Percentiles rank a stretch among this genome's conserved stretches.
Evolutionary conservation across 306 rosid genomes (phyloP).

Genomic region (Cucurbita pepo): DNA sequence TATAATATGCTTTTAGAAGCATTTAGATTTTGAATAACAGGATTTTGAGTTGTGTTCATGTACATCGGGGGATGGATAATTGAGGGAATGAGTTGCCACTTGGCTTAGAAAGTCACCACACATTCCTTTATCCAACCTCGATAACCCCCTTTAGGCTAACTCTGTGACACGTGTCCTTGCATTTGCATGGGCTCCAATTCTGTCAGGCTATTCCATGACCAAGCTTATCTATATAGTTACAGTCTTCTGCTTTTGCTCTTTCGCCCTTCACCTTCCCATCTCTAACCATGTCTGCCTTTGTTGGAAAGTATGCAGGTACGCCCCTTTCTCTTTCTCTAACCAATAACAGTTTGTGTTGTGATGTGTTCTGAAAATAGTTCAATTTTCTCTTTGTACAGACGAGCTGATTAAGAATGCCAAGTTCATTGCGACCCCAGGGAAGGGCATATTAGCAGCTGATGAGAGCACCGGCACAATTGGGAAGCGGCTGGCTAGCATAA

Average conservation of each 20-base stretch:
- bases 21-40: not conserved
- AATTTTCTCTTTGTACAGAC: slow-evolving; percentile 17
- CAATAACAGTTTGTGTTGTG: not conserved
- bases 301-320: slow-evolving; percentile 84
- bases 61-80: not conserved
- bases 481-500: slow-evolving; percentile 69
- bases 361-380: not conserved
- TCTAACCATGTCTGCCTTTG: slow-evolving; percentile 75
- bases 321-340: not conserved
- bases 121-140: slow-evolving; percentile 52
- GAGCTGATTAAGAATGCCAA: slow-evolving; percentile 74
- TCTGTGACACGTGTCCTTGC: slow-evolving; percentile 40
- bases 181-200: slow-evolving; percentile 14
- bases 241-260: slow-evolving; percentile 22
- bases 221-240: slow-evolving; percentile 27
- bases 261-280: slow-evolving; percentile 9
- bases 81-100: slow-evolving; percentile 26
- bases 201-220: slow-evolving; percentile 29
- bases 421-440: slow-evolving; percentile 79
- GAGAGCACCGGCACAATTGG: slow-evolving; percentile 95
- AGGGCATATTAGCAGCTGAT: slow-evolving; percentile 86
- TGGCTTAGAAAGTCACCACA: slow-evolving; percentile 40
- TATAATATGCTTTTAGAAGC: not conserved
- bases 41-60: not conserved
- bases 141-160: slow-evolving; percentile 52